Evolutionary conservation across 1,284 basidiomycete genomes (phyloP).

Genomic region (Ustilago vetiveriae): DNA sequence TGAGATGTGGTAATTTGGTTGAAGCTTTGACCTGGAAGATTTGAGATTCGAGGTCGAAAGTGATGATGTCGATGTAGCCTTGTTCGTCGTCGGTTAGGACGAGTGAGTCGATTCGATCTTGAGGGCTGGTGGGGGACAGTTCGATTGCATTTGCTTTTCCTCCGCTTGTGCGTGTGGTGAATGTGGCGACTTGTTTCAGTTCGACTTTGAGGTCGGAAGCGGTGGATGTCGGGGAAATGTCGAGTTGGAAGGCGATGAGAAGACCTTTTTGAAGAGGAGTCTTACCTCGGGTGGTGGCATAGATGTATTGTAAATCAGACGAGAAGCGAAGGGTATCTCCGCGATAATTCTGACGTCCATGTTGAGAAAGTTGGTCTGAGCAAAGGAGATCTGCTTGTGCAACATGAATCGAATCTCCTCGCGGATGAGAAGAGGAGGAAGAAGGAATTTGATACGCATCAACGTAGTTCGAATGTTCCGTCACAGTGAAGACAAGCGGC

Average conservation of each 20-base stretch:
- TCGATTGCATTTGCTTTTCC: constrained; percentile 66
- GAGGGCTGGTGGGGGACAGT: constrained; percentile 21
- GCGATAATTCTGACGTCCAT: constrained; percentile 27
- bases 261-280: constrained; percentile 27
- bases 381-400: constrained; percentile 27
- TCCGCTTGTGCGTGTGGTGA: constrained; percentile 52
- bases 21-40: constrained; percentile 19
- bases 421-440: neutral
- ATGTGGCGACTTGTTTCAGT: constrained; percentile 11
- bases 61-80: constrained; percentile 48
- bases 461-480: constrained; percentile 59
- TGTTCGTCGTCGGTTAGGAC: constrained; percentile 60
- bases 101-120: neutral
- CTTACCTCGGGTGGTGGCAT: constrained; percentile 59
- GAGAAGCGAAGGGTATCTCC: constrained; percentile 62
- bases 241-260: constrained; percentile 39
- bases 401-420: neutral
- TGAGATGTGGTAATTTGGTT: constrained; percentile 26
- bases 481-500: constrained; percentile 51
- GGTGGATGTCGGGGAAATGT: neutral
- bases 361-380: constrained; percentile 4
- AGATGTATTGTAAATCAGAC: constrained; percentile 39
- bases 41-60: constrained; percentile 24
- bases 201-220: neutral
- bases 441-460: constrained; percentile 33